Evolutionary conservation across 768 basidiomycete genomes (phyloP).

Genomic region (Podaxis sp.): DNA sequence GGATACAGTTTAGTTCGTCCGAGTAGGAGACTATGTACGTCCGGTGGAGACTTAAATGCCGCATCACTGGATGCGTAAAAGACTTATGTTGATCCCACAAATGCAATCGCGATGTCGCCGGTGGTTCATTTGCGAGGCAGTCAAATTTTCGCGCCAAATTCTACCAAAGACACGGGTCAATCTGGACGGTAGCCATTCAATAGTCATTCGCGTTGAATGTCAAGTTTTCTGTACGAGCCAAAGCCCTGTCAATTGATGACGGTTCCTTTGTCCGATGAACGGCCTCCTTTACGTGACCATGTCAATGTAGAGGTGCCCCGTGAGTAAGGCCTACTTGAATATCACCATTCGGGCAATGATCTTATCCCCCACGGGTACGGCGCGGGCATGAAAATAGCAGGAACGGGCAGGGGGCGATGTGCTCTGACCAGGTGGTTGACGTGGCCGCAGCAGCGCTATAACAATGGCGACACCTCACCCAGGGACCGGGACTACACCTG

Average conservation of each 20-base stretch:
- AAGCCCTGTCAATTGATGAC: neutral
- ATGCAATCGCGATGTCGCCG: neutral
- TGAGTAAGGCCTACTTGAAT: neutral
- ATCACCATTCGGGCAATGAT: neutral
- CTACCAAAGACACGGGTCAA: neutral
- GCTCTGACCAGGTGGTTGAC: neutral
- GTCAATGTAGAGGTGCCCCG: too few relatives aligned
- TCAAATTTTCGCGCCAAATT: neutral
- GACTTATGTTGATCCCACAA: neutral
- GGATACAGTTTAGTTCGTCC: neutral
- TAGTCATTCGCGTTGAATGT: neutral
- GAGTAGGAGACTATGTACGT: neutral
- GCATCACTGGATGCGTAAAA: neutral
- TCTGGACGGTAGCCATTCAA: neutral
- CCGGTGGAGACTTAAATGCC: neutral
- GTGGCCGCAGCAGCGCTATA: neutral
- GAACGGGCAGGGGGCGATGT: neutral
- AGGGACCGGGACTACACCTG: too few relatives aligned
- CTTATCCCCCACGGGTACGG: neutral
- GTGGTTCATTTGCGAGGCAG: neutral
- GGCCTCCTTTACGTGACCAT: neutral
- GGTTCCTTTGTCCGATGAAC: neutral
- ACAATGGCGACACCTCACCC: neutral
- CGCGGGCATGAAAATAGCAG: neutral
- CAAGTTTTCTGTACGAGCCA: neutral